Percentiles rank a stretch among this genome's conserved stretches.
Conservation (phyloP, 2,329 filamentous ascomycete genomes). For the Fusarium brevicatenulatum region DNA sequence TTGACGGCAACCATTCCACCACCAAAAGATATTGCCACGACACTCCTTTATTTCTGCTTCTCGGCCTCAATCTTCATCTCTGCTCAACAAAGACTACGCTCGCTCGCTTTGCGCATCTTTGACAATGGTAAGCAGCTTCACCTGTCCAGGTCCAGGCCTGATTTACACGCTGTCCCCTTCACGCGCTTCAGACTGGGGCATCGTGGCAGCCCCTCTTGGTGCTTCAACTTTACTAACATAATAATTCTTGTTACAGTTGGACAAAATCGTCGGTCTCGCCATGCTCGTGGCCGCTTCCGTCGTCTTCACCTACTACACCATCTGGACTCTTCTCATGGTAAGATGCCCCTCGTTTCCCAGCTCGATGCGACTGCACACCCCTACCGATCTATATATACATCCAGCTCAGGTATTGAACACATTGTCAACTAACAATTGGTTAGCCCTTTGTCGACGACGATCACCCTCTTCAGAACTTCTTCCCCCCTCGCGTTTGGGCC, state of each 20-base stretch:
- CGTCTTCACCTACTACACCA: constrained; percentile 86
- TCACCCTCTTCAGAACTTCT: constrained; percentile 92
- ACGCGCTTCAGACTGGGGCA: constrained; percentile 21
- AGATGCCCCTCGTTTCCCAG: constrained; percentile 33
- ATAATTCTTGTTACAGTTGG: constrained; percentile 70
- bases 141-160: background rate
- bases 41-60: constrained; percentile 37
- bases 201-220: constrained; percentile 40
- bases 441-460: constrained; percentile 97
- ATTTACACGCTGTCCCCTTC: constrained; percentile 35
- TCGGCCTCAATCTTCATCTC: constrained; percentile 15
- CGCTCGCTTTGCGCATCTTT: constrained; percentile 34
- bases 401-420: background rate
- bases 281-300: constrained; percentile 73
- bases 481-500: constrained; percentile 97
- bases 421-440: constrained; percentile 25
- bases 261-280: constrained; percentile 79
- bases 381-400: background rate
- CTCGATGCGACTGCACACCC: background rate
- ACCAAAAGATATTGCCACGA: constrained; percentile 29
- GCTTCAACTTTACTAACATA: constrained; percentile 24
- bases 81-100: constrained; percentile 19
- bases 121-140: constrained; percentile 40
- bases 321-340: constrained; percentile 99
- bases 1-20: constrained; percentile 26